phyloP scores from a whole-genome alignment of 2,329 filamentous ascomycete species.

The Lasiodiplodia citricola region DNA sequence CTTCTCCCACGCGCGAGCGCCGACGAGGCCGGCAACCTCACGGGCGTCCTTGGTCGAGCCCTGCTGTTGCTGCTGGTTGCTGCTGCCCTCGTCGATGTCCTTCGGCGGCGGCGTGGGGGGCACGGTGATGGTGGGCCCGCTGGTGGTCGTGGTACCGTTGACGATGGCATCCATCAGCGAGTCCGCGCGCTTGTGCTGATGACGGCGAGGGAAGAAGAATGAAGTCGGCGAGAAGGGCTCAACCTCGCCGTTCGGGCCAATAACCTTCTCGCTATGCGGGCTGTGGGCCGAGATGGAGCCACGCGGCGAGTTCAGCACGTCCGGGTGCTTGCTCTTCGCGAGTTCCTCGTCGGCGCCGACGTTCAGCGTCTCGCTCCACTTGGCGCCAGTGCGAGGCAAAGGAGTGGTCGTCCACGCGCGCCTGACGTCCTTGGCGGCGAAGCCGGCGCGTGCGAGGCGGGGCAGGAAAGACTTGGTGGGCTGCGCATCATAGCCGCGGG shows the following conservation, averaged over 20 bases:
- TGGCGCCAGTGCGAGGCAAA: constrained; percentile 63
- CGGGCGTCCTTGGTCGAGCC: constrained; percentile 69
- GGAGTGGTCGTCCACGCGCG: constrained; percentile 90
- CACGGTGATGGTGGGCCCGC: background rate
- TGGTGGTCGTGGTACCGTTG: background rate
- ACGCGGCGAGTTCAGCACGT: constrained; percentile 15
- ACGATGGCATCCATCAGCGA: constrained; percentile 5
- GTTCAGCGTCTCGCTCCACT: constrained; percentile 44
- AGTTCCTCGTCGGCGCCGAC: constrained; percentile 38
- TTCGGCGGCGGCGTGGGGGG: constrained; percentile 33
- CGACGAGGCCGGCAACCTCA: constrained; percentile 79
- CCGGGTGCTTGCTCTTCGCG: constrained; percentile 26
- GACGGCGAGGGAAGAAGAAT: background rate
- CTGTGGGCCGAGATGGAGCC: background rate
- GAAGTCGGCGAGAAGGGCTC: background rate
- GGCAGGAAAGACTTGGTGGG: constrained; percentile 82
- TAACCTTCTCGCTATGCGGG: constrained; percentile 39
- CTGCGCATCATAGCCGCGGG: constrained; percentile 84
- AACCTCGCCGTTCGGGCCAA: constrained; percentile 41
- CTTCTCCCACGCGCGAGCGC: constrained; percentile 92
- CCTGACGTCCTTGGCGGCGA: constrained; percentile 69
- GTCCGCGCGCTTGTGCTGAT: constrained; percentile 10
- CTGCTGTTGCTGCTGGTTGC: constrained; percentile 29
- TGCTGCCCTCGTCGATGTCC: constrained; percentile 32
- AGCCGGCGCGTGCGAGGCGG: constrained; percentile 76